Base-by-base conservation (phyloP, 2,329 filamentous ascomycete genomes). In the Aureobasidium pullulans region DNA sequence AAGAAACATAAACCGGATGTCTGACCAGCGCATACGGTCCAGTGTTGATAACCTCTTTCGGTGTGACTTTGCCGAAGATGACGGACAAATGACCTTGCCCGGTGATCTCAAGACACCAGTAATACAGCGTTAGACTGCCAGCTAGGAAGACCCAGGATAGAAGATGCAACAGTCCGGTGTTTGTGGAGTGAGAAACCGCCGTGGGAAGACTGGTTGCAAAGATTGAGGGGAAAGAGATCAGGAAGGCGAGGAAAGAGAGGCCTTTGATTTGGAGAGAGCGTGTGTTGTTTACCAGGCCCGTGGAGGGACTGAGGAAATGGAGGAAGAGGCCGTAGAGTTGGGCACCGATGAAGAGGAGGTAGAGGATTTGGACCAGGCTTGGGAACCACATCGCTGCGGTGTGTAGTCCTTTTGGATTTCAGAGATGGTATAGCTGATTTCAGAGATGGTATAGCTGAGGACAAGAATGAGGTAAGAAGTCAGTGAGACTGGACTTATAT, bases 61-160 rank as follows among this genome's bases (percentile, higher is more conserved):
- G 50, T 6, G 49, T 60, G 3, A 57, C 48, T 6, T 28, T 37
- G n/a, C 59, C 59, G 34, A 57, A 60, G 34, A 60, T 60, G 40
- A 60, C 39, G 4, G 37, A 32, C 2, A 60, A 34, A 7, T 53
- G 23, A 2, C 59, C 49, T 15, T 32, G 50, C 0, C 43, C 34
- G 4, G 50, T 57, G 13, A 43, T 40, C 23, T 57, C 13, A 6
- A 23, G 11, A 10, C 48, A 57, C 59, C 59, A 60, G 1, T 15
- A 13, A 11, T 44, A 57, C 6, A 60, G 42, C 3, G 44, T 2
- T 10, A 29, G 10, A 15, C 50, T 40, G n/a, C 40, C 56, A 5
- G 46, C 34, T 8, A 58, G 36, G 16, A 32, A 48, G 6, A 49
- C 43, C 43, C 43, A 54, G 16, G 52, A 34, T 4, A 57, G 19